phyloP scores from a whole-genome alignment of 106 monocot genomes.

The Platanthera zijinensis region DNA sequence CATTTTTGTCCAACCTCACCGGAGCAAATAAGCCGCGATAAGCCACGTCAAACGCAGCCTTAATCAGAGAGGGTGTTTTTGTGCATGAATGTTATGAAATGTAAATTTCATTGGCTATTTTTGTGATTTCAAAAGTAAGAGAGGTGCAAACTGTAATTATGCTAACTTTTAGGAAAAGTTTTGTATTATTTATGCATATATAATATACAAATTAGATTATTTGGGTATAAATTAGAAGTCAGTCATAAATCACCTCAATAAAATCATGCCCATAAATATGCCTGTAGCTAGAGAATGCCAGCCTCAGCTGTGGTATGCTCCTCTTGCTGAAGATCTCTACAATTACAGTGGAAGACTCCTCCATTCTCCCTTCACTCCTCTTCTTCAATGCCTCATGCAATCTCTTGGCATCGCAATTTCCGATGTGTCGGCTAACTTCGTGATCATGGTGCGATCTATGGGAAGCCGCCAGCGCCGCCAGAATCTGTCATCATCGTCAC shows the following conservation, averaged over 20 bases:
- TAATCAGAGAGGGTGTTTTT: too few species aligned
- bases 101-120: too few species aligned
- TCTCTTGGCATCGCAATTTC: slow-evolving; percentile 43
- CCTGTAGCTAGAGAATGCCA: slow-evolving; percentile 28
- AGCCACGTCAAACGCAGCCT: too few species aligned
- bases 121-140: too few species aligned
- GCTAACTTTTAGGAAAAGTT: too few species aligned
- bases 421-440: slow-evolving; percentile 22
- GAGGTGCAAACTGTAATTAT: too few species aligned
- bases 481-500: slow-evolving; percentile 12
- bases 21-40: too few species aligned
- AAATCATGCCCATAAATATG: slow-evolving; percentile 41
- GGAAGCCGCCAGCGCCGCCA: slow-evolving; percentile 38
- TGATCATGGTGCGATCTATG: slow-evolving; percentile 42
- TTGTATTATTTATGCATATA: too few species aligned
- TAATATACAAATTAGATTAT: too few species aligned
- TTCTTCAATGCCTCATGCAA: slow-evolving; percentile 28
- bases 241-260: slow-evolving; percentile 16
- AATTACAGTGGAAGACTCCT: slow-evolving; percentile 22
- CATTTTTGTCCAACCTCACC: too few species aligned
- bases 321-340: slow-evolving; percentile 47
- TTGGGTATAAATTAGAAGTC: too few species aligned
- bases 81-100: too few species aligned
- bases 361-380: slow-evolving; percentile 2
- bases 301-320: slow-evolving; percentile 39